Evolutionary conservation across 2,329 filamentous ascomycete species (phyloP).

Genomic region (Aplosporella prunicola): DNA sequence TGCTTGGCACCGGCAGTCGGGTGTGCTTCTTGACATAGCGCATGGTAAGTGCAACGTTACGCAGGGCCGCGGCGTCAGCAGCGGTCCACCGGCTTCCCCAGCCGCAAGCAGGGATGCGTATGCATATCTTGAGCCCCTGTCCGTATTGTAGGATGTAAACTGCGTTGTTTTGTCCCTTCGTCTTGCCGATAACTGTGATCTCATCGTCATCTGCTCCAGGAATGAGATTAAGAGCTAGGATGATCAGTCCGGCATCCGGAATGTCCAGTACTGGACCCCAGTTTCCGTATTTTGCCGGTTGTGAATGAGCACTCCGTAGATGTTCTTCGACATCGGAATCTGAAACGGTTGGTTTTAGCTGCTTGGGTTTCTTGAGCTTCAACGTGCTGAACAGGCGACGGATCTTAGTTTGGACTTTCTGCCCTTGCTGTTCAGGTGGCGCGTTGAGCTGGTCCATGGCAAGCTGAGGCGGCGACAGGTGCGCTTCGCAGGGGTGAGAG

Average conservation of each 20-base stretch:
- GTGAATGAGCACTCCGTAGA: too few relatives aligned
- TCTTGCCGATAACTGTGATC: background rate
- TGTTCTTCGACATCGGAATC: too few relatives aligned
- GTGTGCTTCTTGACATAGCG: slow-evolving; percentile 7
- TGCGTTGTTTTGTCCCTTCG: slow-evolving; percentile 1
- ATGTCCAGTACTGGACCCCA: slow-evolving; percentile 1
- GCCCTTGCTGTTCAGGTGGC: too few relatives aligned
- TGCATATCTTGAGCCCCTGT: background rate
- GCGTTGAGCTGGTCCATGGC: too few relatives aligned
- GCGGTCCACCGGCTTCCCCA: slow-evolving; percentile 1
- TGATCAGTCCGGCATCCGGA: background rate
- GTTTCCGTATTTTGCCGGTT: too few relatives aligned
- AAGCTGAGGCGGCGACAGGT: too few relatives aligned
- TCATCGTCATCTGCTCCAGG: background rate
- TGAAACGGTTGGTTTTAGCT: too few relatives aligned
- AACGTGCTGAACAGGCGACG: too few relatives aligned
- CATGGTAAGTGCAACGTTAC: slow-evolving; percentile 1
- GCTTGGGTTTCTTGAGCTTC: too few relatives aligned
- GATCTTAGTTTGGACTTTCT: too few relatives aligned
- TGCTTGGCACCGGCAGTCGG: background rate
- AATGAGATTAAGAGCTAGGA: slow-evolving; percentile 4
- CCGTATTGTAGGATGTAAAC: slow-evolving; percentile 5
- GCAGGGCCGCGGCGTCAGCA: background rate
- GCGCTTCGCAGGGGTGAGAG: too few relatives aligned
- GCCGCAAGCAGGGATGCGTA: slow-evolving; percentile 4